Base-by-base conservation (phyloP, 2,329 filamentous ascomycete genomes). In the Zymoseptoria crescenta region DNA sequence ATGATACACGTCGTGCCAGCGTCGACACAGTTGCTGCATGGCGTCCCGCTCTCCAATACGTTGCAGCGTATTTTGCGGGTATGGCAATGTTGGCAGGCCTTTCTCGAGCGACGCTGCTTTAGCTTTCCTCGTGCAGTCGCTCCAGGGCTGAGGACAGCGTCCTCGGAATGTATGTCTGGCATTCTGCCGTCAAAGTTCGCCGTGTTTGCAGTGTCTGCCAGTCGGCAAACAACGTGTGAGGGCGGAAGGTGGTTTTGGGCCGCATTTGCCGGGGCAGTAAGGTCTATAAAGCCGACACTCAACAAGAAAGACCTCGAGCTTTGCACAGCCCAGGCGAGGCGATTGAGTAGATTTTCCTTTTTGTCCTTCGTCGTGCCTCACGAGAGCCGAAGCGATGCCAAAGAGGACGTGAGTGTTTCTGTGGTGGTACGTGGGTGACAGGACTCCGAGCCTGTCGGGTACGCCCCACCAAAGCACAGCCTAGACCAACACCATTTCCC, bases 141-240 rank as follows among this genome's bases (percentile, higher is more conserved):
- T 28, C 48, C 56, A 49, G 58, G 52, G 19, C 45, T 57, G 35
- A 57, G 52, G n/a, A 60, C 30, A 13, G 58, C 48, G 29, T 54
- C 54, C 10, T 54, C 57, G n/a, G 57, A 8, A 30, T 49, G 49
- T 49, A 56, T 59, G 19, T 29, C 54, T 19, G 21, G 10, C 24
- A 51, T 27, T 19, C 30, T 48, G 49, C 24, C 49, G 20, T 10
- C 49, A 27, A 51, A 21, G 49, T 28, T 52, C 51, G 24, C 51
- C 51, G 51, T 52, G 1, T n/a, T 28, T 29, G 24, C 8, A 52
- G 20, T 27, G n/a, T 27, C 20, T 27, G 35, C 35, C 13, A n/a
- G 24, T 19, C 51, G 51, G 51, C 51, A 52, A 52, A 28, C 51
- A 52, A n/a, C 21, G 35, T 16, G 35, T 28, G 24, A 19, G 27